These are phyloP conservation scores for Fusarium palustre DNA, from an alignment of 2,329 filamentous ascomycete genomes.

Conservation along the genomic window DNA sequence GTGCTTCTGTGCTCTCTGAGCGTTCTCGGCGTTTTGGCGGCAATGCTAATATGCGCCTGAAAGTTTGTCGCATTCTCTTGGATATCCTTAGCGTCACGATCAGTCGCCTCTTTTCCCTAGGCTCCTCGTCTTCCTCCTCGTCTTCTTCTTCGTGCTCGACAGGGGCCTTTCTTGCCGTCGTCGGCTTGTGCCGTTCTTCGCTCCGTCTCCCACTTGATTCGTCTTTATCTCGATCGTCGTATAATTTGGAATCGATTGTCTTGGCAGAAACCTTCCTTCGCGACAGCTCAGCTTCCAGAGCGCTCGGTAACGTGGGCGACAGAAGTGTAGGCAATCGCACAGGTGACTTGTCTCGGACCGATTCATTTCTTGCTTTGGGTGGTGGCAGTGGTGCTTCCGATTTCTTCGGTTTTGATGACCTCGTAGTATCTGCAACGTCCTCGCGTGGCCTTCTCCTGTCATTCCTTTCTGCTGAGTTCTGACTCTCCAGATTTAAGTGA, in stretches of 20 bases:
- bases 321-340: constrained; percentile 62
- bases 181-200: constrained; percentile 39
- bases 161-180: constrained; percentile 46
- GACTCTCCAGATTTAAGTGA: constrained; percentile 59
- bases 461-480: constrained; percentile 49
- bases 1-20: constrained; percentile 57
- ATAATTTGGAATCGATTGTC: constrained; percentile 22
- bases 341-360: constrained; percentile 55
- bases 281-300: constrained; percentile 59
- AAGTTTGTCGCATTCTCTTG: constrained; percentile 58
- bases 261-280: constrained; percentile 49
- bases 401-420: constrained; percentile 49
- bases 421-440: constrained; percentile 47
- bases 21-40: constrained; percentile 51
- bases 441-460: constrained; percentile 52
- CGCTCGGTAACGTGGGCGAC: constrained; percentile 66
- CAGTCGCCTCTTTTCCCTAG: constrained; percentile 46
- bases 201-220: constrained; percentile 33
- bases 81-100: constrained; percentile 64
- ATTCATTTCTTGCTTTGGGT: constrained; percentile 46
- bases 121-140: constrained; percentile 50
- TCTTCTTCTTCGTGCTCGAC: constrained; percentile 50
- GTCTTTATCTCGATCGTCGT: constrained; percentile 40
- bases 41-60: constrained; percentile 61
- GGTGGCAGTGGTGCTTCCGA: constrained; percentile 40